Conservation (phyloP, 2,329 filamentous ascomycete genomes). For the Colletotrichum spaethianum region DNA sequence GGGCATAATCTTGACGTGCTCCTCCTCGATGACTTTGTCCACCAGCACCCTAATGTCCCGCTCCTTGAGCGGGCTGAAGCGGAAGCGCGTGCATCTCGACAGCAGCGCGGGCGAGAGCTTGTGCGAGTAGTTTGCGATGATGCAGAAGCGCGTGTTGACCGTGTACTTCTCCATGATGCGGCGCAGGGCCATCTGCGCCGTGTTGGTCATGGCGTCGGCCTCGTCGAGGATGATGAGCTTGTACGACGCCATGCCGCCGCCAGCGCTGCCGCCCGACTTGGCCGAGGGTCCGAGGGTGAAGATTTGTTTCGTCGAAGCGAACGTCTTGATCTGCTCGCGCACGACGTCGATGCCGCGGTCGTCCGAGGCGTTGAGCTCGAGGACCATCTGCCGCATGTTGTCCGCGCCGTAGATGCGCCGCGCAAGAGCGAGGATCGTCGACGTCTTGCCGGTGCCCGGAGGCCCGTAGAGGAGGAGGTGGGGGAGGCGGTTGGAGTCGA, state of each 20-base stretch:
- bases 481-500: slow-evolving; percentile 93
- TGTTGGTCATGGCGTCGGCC: slow-evolving; percentile 99
- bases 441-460: slow-evolving; percentile 97
- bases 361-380: slow-evolving; percentile 97
- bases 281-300: slow-evolving; percentile 77
- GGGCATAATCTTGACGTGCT: slow-evolving; percentile 84
- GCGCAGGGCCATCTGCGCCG: slow-evolving; percentile 96
- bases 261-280: slow-evolving; percentile 51
- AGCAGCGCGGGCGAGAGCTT: slow-evolving; percentile 94
- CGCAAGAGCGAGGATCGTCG: slow-evolving; percentile 93
- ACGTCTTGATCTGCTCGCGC: slow-evolving; percentile 99
- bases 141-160: slow-evolving; percentile 96
- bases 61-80: slow-evolving; percentile 94
- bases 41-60: slow-evolving; percentile 87
- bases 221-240: slow-evolving; percentile 99
- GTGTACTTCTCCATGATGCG: slow-evolving; percentile 99
- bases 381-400: slow-evolving; percentile 98
- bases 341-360: slow-evolving; percentile 98
- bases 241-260: slow-evolving; percentile 77
- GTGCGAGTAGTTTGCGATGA: slow-evolving; percentile 99
- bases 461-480: slow-evolving; percentile 98
- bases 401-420: slow-evolving; percentile 91
- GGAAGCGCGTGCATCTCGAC: slow-evolving; percentile 93
- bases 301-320: slow-evolving; percentile 97
- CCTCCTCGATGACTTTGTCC: slow-evolving; percentile 90